Evolutionary conservation across 2,329 filamentous ascomycete genomes (phyloP).

Genomic region (Xylaria digitata): DNA sequence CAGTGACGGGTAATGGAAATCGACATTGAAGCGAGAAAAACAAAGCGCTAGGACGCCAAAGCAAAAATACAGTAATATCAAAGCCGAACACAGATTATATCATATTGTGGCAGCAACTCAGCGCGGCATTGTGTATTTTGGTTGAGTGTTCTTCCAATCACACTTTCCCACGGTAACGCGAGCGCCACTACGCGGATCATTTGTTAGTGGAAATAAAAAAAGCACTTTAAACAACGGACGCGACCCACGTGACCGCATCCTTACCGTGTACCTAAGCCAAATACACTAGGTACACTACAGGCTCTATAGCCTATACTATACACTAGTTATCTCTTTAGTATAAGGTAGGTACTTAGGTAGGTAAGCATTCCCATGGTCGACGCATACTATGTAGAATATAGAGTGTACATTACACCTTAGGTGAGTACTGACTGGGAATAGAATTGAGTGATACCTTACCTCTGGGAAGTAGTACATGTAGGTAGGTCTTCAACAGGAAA

Average conservation of each 20-base stretch:
- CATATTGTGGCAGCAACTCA: neutral
- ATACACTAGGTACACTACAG: too few relatives aligned
- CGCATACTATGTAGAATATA: too few relatives aligned
- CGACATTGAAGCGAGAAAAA: neutral
- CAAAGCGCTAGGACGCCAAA: neutral
- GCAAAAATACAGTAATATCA: neutral
- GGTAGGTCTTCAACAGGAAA: too few relatives aligned
- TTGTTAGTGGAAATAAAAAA: conserved; percentile 13
- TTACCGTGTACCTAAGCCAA: neutral
- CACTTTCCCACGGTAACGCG: conserved; percentile 2
- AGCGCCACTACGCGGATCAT: neutral
- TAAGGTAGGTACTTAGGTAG: too few relatives aligned
- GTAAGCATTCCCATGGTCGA: too few relatives aligned
- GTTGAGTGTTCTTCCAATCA: neutral
- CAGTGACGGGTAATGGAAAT: neutral
- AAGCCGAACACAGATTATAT: neutral
- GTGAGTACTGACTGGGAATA: too few relatives aligned
- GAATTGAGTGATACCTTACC: too few relatives aligned
- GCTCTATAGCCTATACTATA: neutral
- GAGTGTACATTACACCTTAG: too few relatives aligned
- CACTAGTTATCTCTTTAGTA: too few relatives aligned
- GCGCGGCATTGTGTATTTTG: neutral
- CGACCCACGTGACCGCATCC: conserved; percentile 20
- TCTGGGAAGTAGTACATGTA: too few relatives aligned
- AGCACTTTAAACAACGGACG: conserved; percentile 13